Conservation (phyloP, 257 asterid genomes). For the Solanum paucissectum region DNA sequence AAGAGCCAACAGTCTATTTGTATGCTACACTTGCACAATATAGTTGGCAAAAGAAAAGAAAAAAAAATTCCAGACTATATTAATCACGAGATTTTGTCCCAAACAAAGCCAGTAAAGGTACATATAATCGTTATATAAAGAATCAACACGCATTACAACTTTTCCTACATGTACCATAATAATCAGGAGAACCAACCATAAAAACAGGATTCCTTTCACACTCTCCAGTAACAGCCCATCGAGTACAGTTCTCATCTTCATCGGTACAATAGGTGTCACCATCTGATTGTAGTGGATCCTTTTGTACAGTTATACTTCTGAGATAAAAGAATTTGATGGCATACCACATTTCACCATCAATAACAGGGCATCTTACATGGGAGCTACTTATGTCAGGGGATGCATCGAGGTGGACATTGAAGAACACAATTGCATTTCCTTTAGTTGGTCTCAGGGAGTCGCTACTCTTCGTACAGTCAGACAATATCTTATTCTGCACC, state of each 20-base stretch:
- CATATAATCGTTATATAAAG: no score
- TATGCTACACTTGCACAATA: neutral
- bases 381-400: slow-evolving; percentile 49
- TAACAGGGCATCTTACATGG: slow-evolving; percentile 64
- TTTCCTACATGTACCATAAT: slow-evolving; percentile 84
- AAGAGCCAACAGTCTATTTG: neutral
- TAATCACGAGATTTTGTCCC: neutral
- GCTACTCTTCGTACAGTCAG: slow-evolving; percentile 41
- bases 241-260: slow-evolving; percentile 71
- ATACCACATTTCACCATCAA: slow-evolving; percentile 59
- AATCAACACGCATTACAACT: slow-evolving; percentile 67
- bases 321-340: slow-evolving; percentile 52
- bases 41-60: neutral
- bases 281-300: slow-evolving; percentile 7
- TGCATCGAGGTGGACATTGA: slow-evolving; percentile 57
- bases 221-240: slow-evolving; percentile 88
- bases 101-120: neutral
- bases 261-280: slow-evolving; percentile 43
- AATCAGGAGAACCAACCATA: slow-evolving; percentile 85
- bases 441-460: slow-evolving; percentile 30
- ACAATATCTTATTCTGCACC: slow-evolving; percentile 39
- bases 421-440: slow-evolving; percentile 73
- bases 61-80: neutral
- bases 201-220: slow-evolving; percentile 62
- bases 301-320: slow-evolving; percentile 6